phyloP scores from a whole-genome alignment of 2,329 filamentous ascomycete species.

The Exophiala alcalophila region DNA sequence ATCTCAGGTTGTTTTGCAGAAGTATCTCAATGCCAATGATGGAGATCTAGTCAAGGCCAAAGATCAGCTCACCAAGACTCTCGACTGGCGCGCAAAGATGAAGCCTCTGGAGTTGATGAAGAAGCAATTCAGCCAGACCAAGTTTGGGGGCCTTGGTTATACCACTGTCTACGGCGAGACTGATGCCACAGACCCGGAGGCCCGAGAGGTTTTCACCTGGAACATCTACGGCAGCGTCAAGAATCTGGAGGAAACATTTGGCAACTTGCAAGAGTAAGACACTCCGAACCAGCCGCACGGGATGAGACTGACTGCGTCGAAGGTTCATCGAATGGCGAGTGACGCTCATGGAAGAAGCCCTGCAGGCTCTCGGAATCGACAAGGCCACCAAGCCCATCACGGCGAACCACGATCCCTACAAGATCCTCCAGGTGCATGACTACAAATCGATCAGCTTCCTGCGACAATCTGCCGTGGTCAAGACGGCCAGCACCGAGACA shows the following conservation, averaged over 20 bases:
- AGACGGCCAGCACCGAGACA: slow-evolving; percentile 72
- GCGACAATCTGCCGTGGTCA: slow-evolving; percentile 72
- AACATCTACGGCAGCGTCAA: slow-evolving; percentile 91
- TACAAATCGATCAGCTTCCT: slow-evolving; percentile 86
- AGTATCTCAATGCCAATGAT: slow-evolving; percentile 88
- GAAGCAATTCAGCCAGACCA: slow-evolving; percentile 61
- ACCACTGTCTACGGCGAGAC: slow-evolving; percentile 61
- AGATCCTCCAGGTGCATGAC: slow-evolving; percentile 91
- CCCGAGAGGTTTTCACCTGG: slow-evolving; percentile 72
- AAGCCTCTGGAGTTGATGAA: slow-evolving; percentile 66
- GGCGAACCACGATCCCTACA: slow-evolving; percentile 76
- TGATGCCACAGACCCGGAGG: slow-evolving; percentile 38
- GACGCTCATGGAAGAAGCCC: slow-evolving; percentile 82
- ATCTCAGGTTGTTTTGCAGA: slow-evolving; percentile 81
- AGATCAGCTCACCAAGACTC: slow-evolving; percentile 72
- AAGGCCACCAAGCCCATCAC: slow-evolving; percentile 68
- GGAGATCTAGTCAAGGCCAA: slow-evolving; percentile 70
- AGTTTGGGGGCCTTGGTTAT: slow-evolving; percentile 77
- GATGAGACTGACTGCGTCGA: slow-evolving; percentile 13
- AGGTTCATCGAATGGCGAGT: slow-evolving; percentile 90
- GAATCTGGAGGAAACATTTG: slow-evolving; percentile 76
- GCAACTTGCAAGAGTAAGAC: slow-evolving; percentile 72
- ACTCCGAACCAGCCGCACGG: slow-evolving; percentile 2
- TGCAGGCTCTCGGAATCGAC: slow-evolving; percentile 69
- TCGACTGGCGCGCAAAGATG: slow-evolving; percentile 77